phyloP scores from a whole-genome alignment of 2,329 filamentous ascomycete species.

The Hirsutella thompsonii region DNA sequence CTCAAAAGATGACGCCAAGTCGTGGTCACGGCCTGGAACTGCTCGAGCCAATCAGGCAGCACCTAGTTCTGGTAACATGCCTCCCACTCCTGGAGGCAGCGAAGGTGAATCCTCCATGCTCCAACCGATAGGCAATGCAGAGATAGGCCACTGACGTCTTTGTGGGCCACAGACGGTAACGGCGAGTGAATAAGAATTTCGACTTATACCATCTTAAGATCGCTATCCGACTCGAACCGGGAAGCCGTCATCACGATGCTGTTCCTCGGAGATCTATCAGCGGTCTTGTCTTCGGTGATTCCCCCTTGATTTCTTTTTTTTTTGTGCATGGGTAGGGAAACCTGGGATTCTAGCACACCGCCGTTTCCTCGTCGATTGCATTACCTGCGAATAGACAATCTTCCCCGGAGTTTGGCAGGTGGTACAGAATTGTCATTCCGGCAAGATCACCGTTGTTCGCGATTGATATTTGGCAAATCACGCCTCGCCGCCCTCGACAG shows the following conservation, averaged over 20 bases:
- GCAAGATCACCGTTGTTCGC: neutral
- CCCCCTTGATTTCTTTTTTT: neutral
- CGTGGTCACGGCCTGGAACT: conserved; percentile 40
- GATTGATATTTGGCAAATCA: too few species aligned
- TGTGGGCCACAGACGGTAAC: conserved; percentile 21
- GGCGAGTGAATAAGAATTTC: conserved; percentile 19
- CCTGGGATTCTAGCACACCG: conserved; percentile 2
- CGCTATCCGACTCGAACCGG: neutral
- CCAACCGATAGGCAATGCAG: conserved; percentile 8
- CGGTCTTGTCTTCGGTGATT: conserved; percentile 1
- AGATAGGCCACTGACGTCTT: conserved; percentile 4
- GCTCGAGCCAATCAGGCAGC: conserved; percentile 36
- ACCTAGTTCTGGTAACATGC: conserved; percentile 42
- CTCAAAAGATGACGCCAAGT: conserved; percentile 19
- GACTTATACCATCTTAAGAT: too few species aligned
- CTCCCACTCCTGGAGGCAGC: conserved; percentile 46
- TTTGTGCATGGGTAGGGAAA: conserved; percentile 5
- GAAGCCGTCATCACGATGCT: neutral
- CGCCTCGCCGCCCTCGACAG: too few species aligned
- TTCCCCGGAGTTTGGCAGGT: conserved; percentile 7
- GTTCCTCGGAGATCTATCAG: neutral
- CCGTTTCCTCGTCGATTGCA: neutral
- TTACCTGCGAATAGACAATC: conserved; percentile 3
- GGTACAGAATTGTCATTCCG: neutral
- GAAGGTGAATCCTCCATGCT: conserved; percentile 42